These are phyloP conservation scores for Moesziomyces sp. DNA, from an alignment of 1,284 basidiomycete species.

Conservation along the genomic window DNA sequence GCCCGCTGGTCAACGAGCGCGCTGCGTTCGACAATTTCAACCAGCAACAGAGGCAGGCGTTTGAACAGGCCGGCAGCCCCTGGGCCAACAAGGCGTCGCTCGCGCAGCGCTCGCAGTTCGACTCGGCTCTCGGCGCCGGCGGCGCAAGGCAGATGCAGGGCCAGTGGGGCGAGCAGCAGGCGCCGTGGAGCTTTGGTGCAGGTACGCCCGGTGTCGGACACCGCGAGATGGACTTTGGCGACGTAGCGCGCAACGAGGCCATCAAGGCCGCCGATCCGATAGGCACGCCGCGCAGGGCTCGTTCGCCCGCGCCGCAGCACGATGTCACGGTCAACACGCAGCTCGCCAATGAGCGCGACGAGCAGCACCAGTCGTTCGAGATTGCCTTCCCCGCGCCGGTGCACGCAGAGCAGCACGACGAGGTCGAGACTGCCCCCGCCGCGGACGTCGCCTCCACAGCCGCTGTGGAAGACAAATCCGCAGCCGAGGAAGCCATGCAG, in stretches of 20 bases:
- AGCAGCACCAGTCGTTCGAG: slow-evolving; percentile 43
- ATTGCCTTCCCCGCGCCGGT: slow-evolving; percentile 36
- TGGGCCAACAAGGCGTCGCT: slow-evolving; percentile 40
- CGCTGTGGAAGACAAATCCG: slow-evolving; percentile 6
- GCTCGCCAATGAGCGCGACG: slow-evolving; percentile 18
- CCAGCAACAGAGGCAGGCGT: slow-evolving; percentile 22
- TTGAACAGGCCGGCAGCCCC: slow-evolving; percentile 34
- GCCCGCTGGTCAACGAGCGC: slow-evolving; percentile 35
- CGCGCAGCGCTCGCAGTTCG: slow-evolving; percentile 40
- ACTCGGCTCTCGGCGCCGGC: slow-evolving; percentile 8
- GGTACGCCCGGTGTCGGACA: slow-evolving; percentile 38
- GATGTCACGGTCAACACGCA: slow-evolving; percentile 9
- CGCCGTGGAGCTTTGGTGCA: slow-evolving; percentile 28
- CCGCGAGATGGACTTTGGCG: slow-evolving; percentile 41
- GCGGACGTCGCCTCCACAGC: background rate
- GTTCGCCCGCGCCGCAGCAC: slow-evolving; percentile 40
- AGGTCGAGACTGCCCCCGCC: slow-evolving; percentile 1
- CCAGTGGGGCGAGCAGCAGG: slow-evolving; percentile 44
- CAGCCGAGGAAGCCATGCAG: slow-evolving; percentile 3
- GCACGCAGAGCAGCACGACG: slow-evolving; percentile 1
- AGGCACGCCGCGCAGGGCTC: slow-evolving; percentile 46
- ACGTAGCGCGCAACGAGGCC: slow-evolving; percentile 32
- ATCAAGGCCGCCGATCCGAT: slow-evolving; percentile 43
- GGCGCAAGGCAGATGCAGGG: slow-evolving; percentile 20
- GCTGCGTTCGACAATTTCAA: slow-evolving; percentile 33